Evolutionary conservation across 306 rosid genomes (phyloP), one percentile per base, ranked within the genome.

Genomic region (Alnus glutinosa): DNA sequence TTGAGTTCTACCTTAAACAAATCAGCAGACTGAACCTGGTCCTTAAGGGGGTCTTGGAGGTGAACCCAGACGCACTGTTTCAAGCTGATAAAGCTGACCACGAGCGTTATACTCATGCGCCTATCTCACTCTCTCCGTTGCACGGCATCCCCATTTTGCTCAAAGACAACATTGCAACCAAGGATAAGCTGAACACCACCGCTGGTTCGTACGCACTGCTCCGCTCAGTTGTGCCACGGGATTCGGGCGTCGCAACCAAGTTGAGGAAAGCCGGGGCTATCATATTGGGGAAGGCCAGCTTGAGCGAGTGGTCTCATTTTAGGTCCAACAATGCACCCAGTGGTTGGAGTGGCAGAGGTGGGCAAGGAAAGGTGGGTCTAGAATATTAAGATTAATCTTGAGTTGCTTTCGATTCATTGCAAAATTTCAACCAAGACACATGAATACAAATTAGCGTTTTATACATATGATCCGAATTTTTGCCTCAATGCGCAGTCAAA

Each of bases 81-180:
- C 83, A 74, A 71, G 92, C 90, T 59, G 90, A 85, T 61, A 83
- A 77, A 44, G 90, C 89, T 4, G 94, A 88, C 83, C 49, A 19
- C 19, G 85, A 89, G 75, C 84, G 87, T 18, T 72, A 23, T 70
- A 55, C 71, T 18, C 77, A 82, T 5, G 69, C 55, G 1, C 67
- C 78, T 1, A 7, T 64, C 16, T 58, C 78, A 2, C 55, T 77
- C 13, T 42, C 64, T 55, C 70, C 70, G 64, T 39, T 89, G 83
- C 92, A 89, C 46, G 92, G 97, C 11, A 85, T 89, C 63, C 97
- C 92, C 0, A 23, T 91, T 63, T 74, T 91, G 76, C 80, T 89
- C 15, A 91, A 86, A 83, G 94, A 89, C 16, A 89, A 70, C 70
- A 86, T 88, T 67, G 94, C 82, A 68, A 92, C 92, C 36, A 88